Percentiles rank a stretch among this genome's conserved stretches.
Conservation (phyloP, 2,329 filamentous ascomycete species). For the Sarocladiaceae sp. region DNA sequence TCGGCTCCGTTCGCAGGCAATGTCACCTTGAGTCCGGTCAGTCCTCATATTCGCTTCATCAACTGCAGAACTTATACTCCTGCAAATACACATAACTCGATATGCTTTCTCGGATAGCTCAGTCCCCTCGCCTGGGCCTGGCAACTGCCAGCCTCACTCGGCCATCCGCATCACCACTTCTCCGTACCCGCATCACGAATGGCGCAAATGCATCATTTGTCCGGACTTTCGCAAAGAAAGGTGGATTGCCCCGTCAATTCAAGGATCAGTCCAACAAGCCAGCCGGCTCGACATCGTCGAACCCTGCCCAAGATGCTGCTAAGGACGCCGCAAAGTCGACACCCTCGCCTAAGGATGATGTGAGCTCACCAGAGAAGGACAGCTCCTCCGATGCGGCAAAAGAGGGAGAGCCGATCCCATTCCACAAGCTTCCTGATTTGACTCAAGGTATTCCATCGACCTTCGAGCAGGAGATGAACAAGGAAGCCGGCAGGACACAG, state of each 20-base stretch:
- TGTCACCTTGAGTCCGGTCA: slow-evolving; percentile 10
- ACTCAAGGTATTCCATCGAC: slow-evolving; percentile 95
- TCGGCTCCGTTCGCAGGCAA: background rate
- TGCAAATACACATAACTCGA: background rate
- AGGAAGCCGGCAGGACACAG: slow-evolving; percentile 1
- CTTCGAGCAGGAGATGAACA: slow-evolving; percentile 67
- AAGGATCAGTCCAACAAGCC: slow-evolving; percentile 10
- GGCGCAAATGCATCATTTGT: slow-evolving; percentile 21
- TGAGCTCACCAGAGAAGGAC: slow-evolving; percentile 20
- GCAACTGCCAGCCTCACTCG: slow-evolving; percentile 23
- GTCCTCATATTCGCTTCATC: background rate
- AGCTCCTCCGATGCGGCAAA: slow-evolving; percentile 13
- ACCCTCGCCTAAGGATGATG: slow-evolving; percentile 12
- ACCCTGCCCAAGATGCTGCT: slow-evolving; percentile 12
- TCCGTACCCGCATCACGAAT: slow-evolving; percentile 20
- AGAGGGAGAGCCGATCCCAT: slow-evolving; percentile 42
- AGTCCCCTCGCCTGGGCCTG: slow-evolving; percentile 28
- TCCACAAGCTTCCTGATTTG: slow-evolving; percentile 77
- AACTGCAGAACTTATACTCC: background rate
- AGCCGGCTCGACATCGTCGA: slow-evolving; percentile 10
- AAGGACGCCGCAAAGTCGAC: slow-evolving; percentile 7
- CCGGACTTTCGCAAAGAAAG: slow-evolving; percentile 24
- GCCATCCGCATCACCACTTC: slow-evolving; percentile 18
- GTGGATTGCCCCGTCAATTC: slow-evolving; percentile 3
- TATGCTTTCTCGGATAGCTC: slow-evolving; percentile 37